Base-by-base conservation (phyloP, 805 yeast species). In the Candida bentonensis region DNA sequence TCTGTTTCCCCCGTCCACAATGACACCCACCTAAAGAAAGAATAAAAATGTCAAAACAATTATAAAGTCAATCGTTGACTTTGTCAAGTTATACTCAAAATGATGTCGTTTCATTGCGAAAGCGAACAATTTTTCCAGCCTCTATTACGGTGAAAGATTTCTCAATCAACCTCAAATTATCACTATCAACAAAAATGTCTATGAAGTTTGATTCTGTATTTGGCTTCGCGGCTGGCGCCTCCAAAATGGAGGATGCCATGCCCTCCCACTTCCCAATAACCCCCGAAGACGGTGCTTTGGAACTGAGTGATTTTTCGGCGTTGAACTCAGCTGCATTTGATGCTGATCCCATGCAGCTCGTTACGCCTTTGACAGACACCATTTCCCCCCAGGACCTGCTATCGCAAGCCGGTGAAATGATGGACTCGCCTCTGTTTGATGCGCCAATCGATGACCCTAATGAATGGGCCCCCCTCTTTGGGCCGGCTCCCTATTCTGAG, bases 361-460 rank as follows among this genome's bases (percentile, higher is more conserved):
- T 43, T n/a, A 41, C 47, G 4, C 40, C 40, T 23, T 43, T 50
- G 3, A 22, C 42, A 15, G 48, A 44, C 7, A 52, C 55, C 23
- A 47, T 52, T 23, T 52, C 56, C 9, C 56, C 56, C 20, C 40
- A 36, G 25, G 56, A 52, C 30, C 36, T 52, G 40, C 30, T 48
- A 22, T 40, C 47, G 15, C 30, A 49, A 3, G 45, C 28, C 9
- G 43, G 42, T 15, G 43, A 40, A 2, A 28, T 30, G 36, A 30
- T 30, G 36, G 36, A n/a, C 11, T 30, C 36, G 5, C 36, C 36
- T 15, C 5, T 30, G 20, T 30, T 30, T 30, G 36, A 30, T 30
- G 36, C 36, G 7, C 36, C 36, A n/a, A 9, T 15, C 7, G 36
- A 30, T 11, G 17, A 30, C 36, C 36, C 36, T 11, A 17, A 30